Conservation (phyloP, 305 asterid genomes). For the Rubia tinctorum region DNA sequence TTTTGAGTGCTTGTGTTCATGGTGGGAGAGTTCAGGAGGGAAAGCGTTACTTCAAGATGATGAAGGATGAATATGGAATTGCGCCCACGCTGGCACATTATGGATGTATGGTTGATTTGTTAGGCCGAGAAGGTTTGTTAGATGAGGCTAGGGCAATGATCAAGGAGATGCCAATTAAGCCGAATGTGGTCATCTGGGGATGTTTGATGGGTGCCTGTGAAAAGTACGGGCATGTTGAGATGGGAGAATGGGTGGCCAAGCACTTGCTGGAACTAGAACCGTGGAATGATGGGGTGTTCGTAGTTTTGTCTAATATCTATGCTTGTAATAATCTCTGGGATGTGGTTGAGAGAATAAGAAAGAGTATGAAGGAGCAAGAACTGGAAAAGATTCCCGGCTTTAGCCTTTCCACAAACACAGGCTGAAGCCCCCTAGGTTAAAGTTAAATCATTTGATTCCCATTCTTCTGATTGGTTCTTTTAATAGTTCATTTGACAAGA, state of each 20-base stretch:
- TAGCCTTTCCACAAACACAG: slow-evolving; percentile 44
- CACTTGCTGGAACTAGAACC: slow-evolving; percentile 76
- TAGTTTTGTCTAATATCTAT: slow-evolving; percentile 81
- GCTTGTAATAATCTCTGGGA: slow-evolving; percentile 75
- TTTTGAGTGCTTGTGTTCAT: slow-evolving; percentile 82
- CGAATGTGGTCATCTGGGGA: slow-evolving; percentile 83
- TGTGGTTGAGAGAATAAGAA: slow-evolving; percentile 63
- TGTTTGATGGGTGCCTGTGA: slow-evolving; percentile 92
- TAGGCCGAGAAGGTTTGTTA: slow-evolving; percentile 77
- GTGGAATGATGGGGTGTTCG: slow-evolving; percentile 69
- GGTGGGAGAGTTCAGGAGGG: slow-evolving; percentile 82
- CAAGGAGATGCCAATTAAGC: slow-evolving; percentile 76
- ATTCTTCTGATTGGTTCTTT: background rate
- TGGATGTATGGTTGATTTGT: slow-evolving; percentile 88
- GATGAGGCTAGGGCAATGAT: slow-evolving; percentile 67
- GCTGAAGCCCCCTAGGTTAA: slow-evolving; percentile 8
- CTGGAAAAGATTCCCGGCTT: slow-evolving; percentile 64
- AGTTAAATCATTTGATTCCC: background rate
- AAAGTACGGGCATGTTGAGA: slow-evolving; percentile 63
- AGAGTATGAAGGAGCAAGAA: slow-evolving; percentile 49
- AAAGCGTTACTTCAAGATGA: slow-evolving; percentile 56
- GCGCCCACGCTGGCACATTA: slow-evolving; percentile 61
- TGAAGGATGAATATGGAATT: slow-evolving; percentile 52
- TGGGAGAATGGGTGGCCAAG: slow-evolving; percentile 77
- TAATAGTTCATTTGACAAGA: background rate